Evolutionary conservation across 2,329 filamentous ascomycete genomes (phyloP), one percentile per base, ranked within the genome.

Genomic region (Pseudogymnoascus sp.): DNA sequence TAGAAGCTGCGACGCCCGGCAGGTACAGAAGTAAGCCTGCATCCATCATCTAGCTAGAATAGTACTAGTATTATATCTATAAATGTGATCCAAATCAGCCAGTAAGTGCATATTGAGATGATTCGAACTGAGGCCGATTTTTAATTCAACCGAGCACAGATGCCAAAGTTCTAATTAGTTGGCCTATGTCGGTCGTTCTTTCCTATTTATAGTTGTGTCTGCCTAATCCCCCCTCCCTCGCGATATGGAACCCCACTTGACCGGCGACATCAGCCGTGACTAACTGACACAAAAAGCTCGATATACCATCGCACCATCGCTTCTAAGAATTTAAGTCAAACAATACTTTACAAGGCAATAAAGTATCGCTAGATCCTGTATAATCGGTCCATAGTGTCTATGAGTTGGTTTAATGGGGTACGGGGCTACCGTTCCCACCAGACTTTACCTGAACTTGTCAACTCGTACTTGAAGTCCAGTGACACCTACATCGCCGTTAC

Each of bases 361-460:
- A 43, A 21, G 2, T 23, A 19, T 23, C 19, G 41, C 16, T n/a
- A n/a, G 26, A 2, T 26, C 43, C 12, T 49, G 12, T 26, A n/a
- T 49, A 26, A 26, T 23, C 21, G 14, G 43, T 1, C 43, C 21
- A 49, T n/a, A 21, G n/a, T n/a, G 43, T 8, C 21, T n/a, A 26
- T 49, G 12, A n/a, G 21, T n/a, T 49, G 43, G 43, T 26, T 26
- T n/a, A 26, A 49, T n/a, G 43, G 43, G 21, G 43, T 11, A 23
- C 21, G 19, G 19, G 39, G 19, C 39, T 8, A 26, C 5, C 3
- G 3, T 26, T 49, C 43, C 21, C 21, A 49, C 7, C 43, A n/a
- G 43, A 49, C 21, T n/a, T 61, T 66, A 19, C 52, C 63, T 23
- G 52, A 45, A 6, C 61, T 64, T 38, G 49, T 65, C 21, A 63